Conservation (phyloP, 192 early-diverging fungal genomes). For the Chytriomyces hyalinus region DNA sequence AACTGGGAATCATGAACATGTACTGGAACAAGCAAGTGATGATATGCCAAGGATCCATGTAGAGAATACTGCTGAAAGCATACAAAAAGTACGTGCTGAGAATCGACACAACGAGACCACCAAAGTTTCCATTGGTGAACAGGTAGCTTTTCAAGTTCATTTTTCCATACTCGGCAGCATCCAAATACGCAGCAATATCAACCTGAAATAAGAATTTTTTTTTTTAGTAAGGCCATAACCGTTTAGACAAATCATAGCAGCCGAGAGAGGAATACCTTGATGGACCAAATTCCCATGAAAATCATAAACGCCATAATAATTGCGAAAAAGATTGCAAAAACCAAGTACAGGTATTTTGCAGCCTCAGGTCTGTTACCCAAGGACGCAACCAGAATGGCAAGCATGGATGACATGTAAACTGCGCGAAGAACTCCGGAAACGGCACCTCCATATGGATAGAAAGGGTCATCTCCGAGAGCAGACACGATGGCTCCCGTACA, state of each 20-base stretch:
- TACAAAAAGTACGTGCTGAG: slow-evolving; percentile 51
- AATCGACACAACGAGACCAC: slow-evolving; percentile 47
- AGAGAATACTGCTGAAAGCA: slow-evolving; percentile 39
- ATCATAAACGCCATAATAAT: slow-evolving; percentile 77
- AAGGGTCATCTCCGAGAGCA: slow-evolving; percentile 52
- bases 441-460: slow-evolving; percentile 43
- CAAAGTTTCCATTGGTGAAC: slow-evolving; percentile 39
- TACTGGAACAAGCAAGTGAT: slow-evolving; percentile 55
- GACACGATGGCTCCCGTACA: slow-evolving; percentile 37
- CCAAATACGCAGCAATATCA: not conserved
- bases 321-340: slow-evolving; percentile 75
- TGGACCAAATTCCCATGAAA: slow-evolving; percentile 42
- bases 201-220: not conserved
- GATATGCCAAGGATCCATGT: slow-evolving; percentile 54
- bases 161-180: slow-evolving; percentile 5
- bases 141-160: slow-evolving; percentile 34
- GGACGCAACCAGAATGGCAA: slow-evolving; percentile 51
- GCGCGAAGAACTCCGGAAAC: slow-evolving; percentile 40
- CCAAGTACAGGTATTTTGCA: slow-evolving; percentile 68
- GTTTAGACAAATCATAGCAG: slow-evolving; percentile 28
- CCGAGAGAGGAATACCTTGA: slow-evolving; percentile 39
- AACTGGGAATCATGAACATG: slow-evolving; percentile 49
- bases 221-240: not conserved
- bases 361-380: slow-evolving; percentile 58
- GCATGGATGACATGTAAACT: slow-evolving; percentile 45